Evolutionary conservation across 768 basidiomycete species (phyloP).

Genomic region (Pleurotus sapidus): DNA sequence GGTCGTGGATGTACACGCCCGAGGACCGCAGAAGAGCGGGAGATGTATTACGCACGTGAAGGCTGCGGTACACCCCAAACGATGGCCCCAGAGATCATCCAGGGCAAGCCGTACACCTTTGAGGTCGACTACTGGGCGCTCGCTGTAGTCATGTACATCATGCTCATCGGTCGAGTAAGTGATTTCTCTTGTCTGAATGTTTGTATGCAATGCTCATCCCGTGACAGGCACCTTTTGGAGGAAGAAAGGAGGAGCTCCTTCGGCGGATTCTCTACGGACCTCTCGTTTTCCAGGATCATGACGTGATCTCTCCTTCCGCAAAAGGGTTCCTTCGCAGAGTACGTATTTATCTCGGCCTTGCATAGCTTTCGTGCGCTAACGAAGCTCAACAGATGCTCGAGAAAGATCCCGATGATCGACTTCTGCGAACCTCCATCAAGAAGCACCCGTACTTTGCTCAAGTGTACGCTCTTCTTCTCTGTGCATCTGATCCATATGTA

Average conservation of each 20-base stretch:
- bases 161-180: slow-evolving; percentile 57
- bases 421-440: slow-evolving; percentile 24
- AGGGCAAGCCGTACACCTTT: slow-evolving; percentile 23
- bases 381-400: slow-evolving; percentile 20
- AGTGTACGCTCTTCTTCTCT: slow-evolving; percentile 19
- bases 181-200: neutral
- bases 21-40: neutral
- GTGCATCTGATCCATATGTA: neutral
- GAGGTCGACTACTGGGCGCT: slow-evolving; percentile 74
- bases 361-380: neutral
- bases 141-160: slow-evolving; percentile 69
- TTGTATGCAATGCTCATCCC: neutral
- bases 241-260: slow-evolving; percentile 7
- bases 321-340: slow-evolving; percentile 11
- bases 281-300: slow-evolving; percentile 17
- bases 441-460: slow-evolving; percentile 28
- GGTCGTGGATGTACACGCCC: neutral
- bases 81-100: slow-evolving; percentile 30
- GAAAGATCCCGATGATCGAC: slow-evolving; percentile 23
- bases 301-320: slow-evolving; percentile 23
- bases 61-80: slow-evolving; percentile 27
- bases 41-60: slow-evolving; percentile 18
- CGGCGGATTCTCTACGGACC: slow-evolving; percentile 20
- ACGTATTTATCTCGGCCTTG: no score
- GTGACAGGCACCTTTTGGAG: slow-evolving; percentile 20